Conservation (phyloP, 352 stramenopile genomes). For the Globisporangium cystogenes region DNA sequence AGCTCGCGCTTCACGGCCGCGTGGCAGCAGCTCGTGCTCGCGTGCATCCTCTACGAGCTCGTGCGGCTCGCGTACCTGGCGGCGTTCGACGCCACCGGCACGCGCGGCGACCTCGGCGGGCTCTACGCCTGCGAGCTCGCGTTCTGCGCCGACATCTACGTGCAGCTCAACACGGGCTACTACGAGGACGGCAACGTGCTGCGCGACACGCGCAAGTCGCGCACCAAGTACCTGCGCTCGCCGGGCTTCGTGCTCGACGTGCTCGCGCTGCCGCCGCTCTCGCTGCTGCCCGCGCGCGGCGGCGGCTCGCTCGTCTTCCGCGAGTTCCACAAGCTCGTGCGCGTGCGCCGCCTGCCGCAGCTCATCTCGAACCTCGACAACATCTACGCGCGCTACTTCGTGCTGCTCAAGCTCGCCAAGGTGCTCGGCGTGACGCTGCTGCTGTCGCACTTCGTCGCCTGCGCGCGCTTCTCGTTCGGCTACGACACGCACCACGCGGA, state of each 20-base stretch:
- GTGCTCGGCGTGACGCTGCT: constrained; percentile 42
- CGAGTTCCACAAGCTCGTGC: constrained; percentile 55
- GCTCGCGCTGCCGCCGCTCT: constrained; percentile 39
- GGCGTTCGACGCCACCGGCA: constrained; percentile 20
- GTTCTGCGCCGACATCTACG: constrained; percentile 60
- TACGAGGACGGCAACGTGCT: constrained; percentile 69
- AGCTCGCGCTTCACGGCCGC: constrained; percentile 41
- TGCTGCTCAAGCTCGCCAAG: constrained; percentile 49
- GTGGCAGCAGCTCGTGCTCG: constrained; percentile 50
- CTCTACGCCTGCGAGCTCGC: constrained; percentile 54
- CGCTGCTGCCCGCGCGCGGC: constrained; percentile 19
- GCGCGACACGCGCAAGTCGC: constrained; percentile 44
- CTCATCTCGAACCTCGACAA: constrained; percentile 58
- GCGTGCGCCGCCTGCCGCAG: constrained; percentile 36
- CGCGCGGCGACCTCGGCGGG: constrained; percentile 20
- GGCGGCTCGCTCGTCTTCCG: constrained; percentile 19
- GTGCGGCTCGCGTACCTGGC: constrained; percentile 38
- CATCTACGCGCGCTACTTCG: constrained; percentile 59
- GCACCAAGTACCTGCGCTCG: constrained; percentile 59
- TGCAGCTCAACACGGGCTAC: constrained; percentile 70
- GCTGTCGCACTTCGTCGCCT: constrained; percentile 51
- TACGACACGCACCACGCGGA: constrained; percentile 32
- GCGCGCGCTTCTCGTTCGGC: constrained; percentile 42
- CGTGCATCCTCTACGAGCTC: constrained; percentile 48
- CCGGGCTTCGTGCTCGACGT: constrained; percentile 44